Evolutionary conservation across 768 basidiomycete species (phyloP), one percentile per base, ranked within the genome.

Genomic region (Russula sp.): DNA sequence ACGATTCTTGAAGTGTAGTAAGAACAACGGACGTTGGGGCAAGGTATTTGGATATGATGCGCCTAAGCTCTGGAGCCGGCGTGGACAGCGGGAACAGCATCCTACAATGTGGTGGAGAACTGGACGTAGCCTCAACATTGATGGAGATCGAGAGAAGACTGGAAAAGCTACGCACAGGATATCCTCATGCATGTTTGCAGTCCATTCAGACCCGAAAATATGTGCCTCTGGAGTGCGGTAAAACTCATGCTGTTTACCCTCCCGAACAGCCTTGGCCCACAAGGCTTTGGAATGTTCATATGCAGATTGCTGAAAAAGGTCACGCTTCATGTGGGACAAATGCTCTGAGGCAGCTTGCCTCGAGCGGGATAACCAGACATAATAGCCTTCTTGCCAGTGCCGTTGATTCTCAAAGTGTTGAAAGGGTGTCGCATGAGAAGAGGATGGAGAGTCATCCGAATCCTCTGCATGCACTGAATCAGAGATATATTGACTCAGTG

Each of bases 361-460:
- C 52, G 77, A 83, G 57, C 76, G 76, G 16, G 81, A 80, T 54
- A 81, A 79, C 87, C 87, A 90, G 45, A 91, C 67, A 68, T 91
- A 91, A 79, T 81, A 86, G 5, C 88, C 88, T 67, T 84, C 82
- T 59, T 87, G 78, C 88, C 88, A 91, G 67, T 81, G 78, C 64
- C 80, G 83, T 45, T 74, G 76, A 42, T 63, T 73, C 60, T 60
- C 72, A 25, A 68, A 66, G 6, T 69, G 52, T 34, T 34, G 20
- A 5, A 42, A 32, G 42, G 56, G 42, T 14, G 60, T 32, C 45
- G 59, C 8, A 42, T 50, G 48, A 38, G 48, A 45, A 11, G 58
- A 50, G 20, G 47, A 46, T 20, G 71, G 5, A 36, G 57, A 54
- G 34, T 25, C 34, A 54, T 54, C 51, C 22, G 61, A 42, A 25